Evolutionary conservation across 306 rosid genomes (phyloP).

Genomic region (Rosa rugosa): DNA sequence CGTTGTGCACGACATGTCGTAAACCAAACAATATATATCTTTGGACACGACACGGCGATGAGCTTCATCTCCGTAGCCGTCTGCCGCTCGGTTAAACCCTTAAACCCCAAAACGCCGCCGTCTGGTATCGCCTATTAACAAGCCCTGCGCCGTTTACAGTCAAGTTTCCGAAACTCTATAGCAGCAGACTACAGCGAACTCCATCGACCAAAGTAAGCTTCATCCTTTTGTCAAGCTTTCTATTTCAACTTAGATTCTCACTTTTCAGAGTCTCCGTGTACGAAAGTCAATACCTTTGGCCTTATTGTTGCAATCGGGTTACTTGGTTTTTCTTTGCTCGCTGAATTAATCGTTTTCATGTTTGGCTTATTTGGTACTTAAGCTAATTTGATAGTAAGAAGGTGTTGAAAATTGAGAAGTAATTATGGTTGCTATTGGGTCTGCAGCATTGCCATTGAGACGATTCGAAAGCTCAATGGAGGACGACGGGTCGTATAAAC

Average conservation of each 20-base stretch:
- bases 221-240: background rate
- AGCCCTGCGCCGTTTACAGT: background rate
- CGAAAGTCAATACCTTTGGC: background rate
- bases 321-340: background rate
- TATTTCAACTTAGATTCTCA: background rate
- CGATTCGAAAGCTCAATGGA: conserved; percentile 42
- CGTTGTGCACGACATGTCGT: background rate
- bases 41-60: background rate
- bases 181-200: background rate
- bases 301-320: background rate
- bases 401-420: background rate
- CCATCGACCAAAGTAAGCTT: background rate
- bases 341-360: background rate
- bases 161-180: background rate
- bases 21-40: background rate
- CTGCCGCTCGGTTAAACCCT: background rate
- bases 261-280: background rate
- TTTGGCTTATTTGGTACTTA: background rate
- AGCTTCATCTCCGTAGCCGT: background rate
- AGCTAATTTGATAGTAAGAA: background rate
- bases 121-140: background rate
- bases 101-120: background rate
- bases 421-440: conserved; percentile 53
- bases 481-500: conserved; percentile 27
- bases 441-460: conserved; percentile 45